Evolutionary conservation across 2,329 filamentous ascomycete species (phyloP).

Genomic region (Zasmidium cellare): DNA sequence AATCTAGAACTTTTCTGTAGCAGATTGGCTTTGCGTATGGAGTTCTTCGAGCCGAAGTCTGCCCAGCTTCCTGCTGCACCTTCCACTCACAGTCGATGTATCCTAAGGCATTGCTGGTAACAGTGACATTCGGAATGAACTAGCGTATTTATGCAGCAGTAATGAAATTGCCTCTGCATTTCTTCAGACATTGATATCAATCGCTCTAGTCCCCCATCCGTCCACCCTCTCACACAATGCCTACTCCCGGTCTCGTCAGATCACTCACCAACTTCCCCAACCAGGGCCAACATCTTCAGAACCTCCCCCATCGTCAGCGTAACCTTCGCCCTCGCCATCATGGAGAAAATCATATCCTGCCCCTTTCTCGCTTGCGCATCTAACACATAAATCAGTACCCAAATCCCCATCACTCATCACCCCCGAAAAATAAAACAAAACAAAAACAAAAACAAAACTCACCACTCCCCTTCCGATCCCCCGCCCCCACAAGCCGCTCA

Average conservation of each 20-base stretch:
- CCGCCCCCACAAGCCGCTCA: neutral
- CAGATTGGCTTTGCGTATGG: no score
- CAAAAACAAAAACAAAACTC: neutral
- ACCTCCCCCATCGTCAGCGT: neutral
- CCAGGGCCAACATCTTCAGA: neutral
- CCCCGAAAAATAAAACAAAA: neutral
- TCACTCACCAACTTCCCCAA: neutral
- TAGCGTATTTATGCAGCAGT: no score
- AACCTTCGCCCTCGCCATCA: neutral
- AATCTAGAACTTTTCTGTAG: no score
- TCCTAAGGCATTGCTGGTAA: no score
- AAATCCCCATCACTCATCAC: no score
- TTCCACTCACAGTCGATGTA: no score
- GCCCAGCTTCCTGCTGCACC: no score
- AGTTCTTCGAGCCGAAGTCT: no score
- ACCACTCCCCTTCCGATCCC: neutral
- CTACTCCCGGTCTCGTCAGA: neutral
- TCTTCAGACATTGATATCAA: no score
- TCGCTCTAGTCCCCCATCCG: no score
- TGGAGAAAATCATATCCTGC: neutral
- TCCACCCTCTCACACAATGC: neutral
- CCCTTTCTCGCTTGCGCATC: neutral
- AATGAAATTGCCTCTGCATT: no score
- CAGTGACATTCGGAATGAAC: no score
- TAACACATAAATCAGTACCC: neutral